Base-by-base conservation (phyloP, 2,329 filamentous ascomycete genomes). In the Penicillium digitatum region DNA sequence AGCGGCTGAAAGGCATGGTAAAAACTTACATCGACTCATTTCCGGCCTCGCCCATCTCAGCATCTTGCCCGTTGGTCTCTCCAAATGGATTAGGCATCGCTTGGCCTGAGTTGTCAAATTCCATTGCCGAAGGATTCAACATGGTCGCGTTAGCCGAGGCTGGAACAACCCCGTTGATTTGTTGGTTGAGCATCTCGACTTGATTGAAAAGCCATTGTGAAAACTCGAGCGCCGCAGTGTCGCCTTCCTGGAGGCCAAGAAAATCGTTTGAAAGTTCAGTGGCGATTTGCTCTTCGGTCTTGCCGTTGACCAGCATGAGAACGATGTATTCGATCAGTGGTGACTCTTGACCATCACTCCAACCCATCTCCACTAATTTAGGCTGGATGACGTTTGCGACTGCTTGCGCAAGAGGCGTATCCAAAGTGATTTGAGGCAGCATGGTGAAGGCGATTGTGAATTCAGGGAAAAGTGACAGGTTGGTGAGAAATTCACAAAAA, bases 321-420 rank as follows among this genome's bases (percentile, higher is more conserved):
- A 97, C 88, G 63, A 99, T 94, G 77, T 97, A 99, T 77, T 99
- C 94, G 56, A 91, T 87, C 56, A 99, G 83, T 35, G 90, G 89
- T 24, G 87, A 87, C 73, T 93, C 90, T 68, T 85, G 84, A 65
- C 90, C 88, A 58, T 87, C 88, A 59, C 86, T 91, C 93, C 94
- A 97, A 67, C 92, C 93, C 63, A 92, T 87, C 76, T 99, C 93
- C 56, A 90, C 84, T 55, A 99, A 81, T 78, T 97, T 97, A 31
- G 90, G 88, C 75, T 94, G 89, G 60, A 97, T 91, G 39, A 87
- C 87, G 65, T 81, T 80, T 71, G 88, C 90, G 52, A 99, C 84
- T 61, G 90, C 88, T 64, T 91, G 84, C 62, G 92, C 92, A 70
- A 97, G 80, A 45, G 90, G 89, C 71, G 92, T 90, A 66, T 88